Percentiles rank a stretch among this genome's conserved stretches.
Conservation (phyloP, 164 flowering plant species). For the Berberis vulgaris region DNA sequence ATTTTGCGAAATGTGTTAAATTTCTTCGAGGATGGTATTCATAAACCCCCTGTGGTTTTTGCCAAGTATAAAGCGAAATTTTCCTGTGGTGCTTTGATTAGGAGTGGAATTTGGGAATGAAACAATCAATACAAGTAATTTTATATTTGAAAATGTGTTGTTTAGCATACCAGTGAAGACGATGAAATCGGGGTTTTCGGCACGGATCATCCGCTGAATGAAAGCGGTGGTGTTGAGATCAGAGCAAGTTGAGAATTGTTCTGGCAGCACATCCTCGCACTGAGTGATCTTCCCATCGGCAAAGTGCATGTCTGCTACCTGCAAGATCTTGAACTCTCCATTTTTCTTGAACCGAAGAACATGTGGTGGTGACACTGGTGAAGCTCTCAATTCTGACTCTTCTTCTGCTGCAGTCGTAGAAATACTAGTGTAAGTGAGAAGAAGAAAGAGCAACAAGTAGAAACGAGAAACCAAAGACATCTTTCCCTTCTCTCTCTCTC, state of each 20-base stretch:
- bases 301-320: conserved; percentile 94
- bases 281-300: conserved; percentile 58
- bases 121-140: not conserved
- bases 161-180: conserved; percentile 70
- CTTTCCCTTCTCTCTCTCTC: too few species aligned
- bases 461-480: too few species aligned
- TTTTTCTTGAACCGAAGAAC: conserved; percentile 14
- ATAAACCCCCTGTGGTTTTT: too few species aligned
- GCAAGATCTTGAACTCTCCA: conserved; percentile 78
- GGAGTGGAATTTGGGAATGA: not conserved
- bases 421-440: too few species aligned
- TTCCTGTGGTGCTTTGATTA: too few species aligned
- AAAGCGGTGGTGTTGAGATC: conserved; percentile 93
- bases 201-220: conserved; percentile 51
- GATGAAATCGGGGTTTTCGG: conserved; percentile 79
- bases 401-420: too few species aligned
- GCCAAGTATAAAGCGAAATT: too few species aligned
- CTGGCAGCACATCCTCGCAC: conserved; percentile 55
- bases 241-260: conserved; percentile 52
- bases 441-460: too few species aligned
- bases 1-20: too few species aligned
- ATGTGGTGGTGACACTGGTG: not conserved
- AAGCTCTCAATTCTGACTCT: too few species aligned
- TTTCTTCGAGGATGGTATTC: too few species aligned
- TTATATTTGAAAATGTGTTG: too few species aligned